Conservation (phyloP, 257 asterid species). For the Solanum paucissectum region DNA sequence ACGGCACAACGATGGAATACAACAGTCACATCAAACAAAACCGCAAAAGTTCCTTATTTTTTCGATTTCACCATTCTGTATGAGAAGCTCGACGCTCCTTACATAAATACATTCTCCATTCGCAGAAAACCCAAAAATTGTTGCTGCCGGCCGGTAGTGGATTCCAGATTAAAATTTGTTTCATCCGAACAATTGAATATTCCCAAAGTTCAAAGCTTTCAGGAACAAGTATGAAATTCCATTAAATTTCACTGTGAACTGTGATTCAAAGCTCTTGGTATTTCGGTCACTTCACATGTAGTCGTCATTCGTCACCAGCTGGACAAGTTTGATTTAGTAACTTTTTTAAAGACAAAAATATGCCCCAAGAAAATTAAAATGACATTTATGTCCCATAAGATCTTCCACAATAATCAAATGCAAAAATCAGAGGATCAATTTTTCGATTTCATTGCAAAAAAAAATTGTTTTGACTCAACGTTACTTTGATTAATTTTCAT, state of each 20-base stretch:
- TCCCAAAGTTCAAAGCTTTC: neutral
- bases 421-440: neutral
- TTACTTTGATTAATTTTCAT: no score
- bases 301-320: neutral
- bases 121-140: neutral
- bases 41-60: neutral
- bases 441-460: neutral
- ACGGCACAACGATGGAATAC: neutral
- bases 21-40: neutral
- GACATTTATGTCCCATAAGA: neutral
- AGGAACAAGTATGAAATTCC: neutral
- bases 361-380: neutral
- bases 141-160: neutral
- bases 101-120: neutral
- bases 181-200: neutral
- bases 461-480: neutral
- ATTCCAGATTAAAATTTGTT: neutral
- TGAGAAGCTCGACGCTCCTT: neutral
- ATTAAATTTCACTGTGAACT: neutral
- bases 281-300: neutral
- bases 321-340: neutral
- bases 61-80: neutral
- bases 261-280: neutral
- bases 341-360: neutral
- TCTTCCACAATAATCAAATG: neutral